These are phyloP conservation scores for Hypoxylon sp. DNA, from an alignment of 2,329 filamentous ascomycete genomes.

Conservation along the genomic window DNA sequence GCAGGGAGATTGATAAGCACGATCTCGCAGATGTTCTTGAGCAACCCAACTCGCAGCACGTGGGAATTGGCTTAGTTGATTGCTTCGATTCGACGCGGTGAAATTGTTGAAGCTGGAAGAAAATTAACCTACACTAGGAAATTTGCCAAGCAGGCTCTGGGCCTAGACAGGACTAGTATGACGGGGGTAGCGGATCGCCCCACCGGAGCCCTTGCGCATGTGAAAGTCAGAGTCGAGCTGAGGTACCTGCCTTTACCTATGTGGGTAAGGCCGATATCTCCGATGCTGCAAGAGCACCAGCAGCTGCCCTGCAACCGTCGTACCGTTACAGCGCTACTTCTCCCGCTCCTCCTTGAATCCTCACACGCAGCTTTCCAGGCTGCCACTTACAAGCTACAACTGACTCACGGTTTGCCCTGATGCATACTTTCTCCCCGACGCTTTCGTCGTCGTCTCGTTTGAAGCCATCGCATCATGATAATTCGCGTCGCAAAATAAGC, in stretches of 20 bases:
- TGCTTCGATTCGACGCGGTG: not conserved
- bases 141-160: slow-evolving; percentile 10
- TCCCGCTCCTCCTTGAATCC: not conserved
- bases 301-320: not conserved
- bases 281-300: too few species aligned
- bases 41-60: slow-evolving; percentile 6
- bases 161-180: not conserved
- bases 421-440: too few species aligned
- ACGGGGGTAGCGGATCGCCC: not conserved
- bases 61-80: slow-evolving; percentile 5
- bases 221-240: not conserved
- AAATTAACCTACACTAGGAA: too few species aligned
- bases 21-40: slow-evolving; percentile 11
- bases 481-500: not conserved
- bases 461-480: too few species aligned
- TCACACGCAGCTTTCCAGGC: not conserved
- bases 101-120: slow-evolving; percentile 20
- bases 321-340: too few species aligned
- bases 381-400: too few species aligned
- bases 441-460: too few species aligned
- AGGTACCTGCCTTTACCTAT: not conserved
- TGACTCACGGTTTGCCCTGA: too few species aligned
- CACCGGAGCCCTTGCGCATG: not conserved
- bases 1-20: slow-evolving; percentile 30
- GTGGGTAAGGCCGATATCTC: slow-evolving; percentile 9